Conservation (phyloP, 176 grass and related monocot species). For the Oryza nivara region DNA sequence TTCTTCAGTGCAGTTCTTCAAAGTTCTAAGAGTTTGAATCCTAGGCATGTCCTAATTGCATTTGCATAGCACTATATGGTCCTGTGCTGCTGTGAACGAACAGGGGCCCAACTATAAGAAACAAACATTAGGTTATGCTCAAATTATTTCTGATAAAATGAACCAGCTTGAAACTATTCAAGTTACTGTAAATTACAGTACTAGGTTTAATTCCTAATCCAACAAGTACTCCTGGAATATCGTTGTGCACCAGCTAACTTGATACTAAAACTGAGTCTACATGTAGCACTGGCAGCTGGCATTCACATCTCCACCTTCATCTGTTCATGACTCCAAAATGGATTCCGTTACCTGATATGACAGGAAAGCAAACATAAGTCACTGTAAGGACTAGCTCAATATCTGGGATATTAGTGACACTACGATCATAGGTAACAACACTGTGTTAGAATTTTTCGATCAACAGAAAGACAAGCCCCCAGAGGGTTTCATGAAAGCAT, state of each 20-base stretch:
- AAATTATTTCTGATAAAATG: background rate
- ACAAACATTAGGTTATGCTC: background rate
- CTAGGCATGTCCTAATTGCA: background rate
- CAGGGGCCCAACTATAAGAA: background rate
- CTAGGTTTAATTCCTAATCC: constrained; percentile 11
- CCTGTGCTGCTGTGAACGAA: background rate
- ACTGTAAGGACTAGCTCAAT: too few relatives aligned
- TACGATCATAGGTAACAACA: background rate
- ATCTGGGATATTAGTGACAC: background rate
- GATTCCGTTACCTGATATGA: constrained; percentile 34
- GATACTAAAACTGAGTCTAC: background rate
- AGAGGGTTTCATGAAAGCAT: background rate
- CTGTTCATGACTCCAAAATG: background rate
- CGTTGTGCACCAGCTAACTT: background rate
- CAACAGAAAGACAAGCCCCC: background rate
- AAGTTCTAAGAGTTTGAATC: background rate
- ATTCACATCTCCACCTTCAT: constrained; percentile 8
- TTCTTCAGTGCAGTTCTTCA: background rate
- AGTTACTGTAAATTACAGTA: background rate
- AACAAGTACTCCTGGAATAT: background rate
- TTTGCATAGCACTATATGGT: background rate
- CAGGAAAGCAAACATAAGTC: background rate
- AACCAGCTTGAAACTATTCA: background rate
- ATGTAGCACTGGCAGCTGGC: background rate
- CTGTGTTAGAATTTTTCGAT: background rate